Evolutionary conservation across 2,329 filamentous ascomycete genomes (phyloP).

Genomic region (Alternaria conjuncta): DNA sequence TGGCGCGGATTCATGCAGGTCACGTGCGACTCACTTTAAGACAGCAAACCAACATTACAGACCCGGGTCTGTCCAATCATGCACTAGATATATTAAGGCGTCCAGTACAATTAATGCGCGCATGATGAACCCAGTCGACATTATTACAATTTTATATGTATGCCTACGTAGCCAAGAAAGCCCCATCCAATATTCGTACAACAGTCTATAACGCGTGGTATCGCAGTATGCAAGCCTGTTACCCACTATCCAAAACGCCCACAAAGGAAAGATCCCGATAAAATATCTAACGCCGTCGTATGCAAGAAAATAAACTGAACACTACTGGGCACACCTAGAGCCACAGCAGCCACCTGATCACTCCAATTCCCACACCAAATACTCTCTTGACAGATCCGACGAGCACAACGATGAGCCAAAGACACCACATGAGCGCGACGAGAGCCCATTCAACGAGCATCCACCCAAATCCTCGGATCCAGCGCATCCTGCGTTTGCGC

Average conservation of each 20-base stretch:
- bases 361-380: slow-evolving; percentile 64
- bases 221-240: slow-evolving; percentile 5
- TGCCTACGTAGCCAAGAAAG: neutral
- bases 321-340: slow-evolving; percentile 21
- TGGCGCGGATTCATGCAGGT: slow-evolving; percentile 3
- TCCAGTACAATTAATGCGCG: neutral
- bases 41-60: neutral
- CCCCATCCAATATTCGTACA: slow-evolving; percentile 2
- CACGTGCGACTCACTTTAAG: slow-evolving; percentile 9
- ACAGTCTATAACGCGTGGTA: slow-evolving; percentile 5
- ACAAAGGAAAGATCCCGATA: neutral
- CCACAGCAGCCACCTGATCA: slow-evolving; percentile 85
- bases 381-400: slow-evolving; percentile 69
- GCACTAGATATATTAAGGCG: neutral
- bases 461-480: slow-evolving; percentile 78
- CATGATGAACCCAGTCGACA: neutral
- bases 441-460: slow-evolving; percentile 85
- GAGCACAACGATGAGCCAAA: slow-evolving; percentile 88
- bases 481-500: slow-evolving; percentile 74
- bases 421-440: slow-evolving; percentile 90
- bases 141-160: slow-evolving; percentile 7
- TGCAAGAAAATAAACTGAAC: slow-evolving; percentile 7
- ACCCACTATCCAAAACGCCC: neutral
- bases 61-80: neutral
- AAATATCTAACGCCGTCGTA: neutral